Conservation (phyloP, 192 early-diverging fungal genomes). For the Podila minutissima region DNA sequence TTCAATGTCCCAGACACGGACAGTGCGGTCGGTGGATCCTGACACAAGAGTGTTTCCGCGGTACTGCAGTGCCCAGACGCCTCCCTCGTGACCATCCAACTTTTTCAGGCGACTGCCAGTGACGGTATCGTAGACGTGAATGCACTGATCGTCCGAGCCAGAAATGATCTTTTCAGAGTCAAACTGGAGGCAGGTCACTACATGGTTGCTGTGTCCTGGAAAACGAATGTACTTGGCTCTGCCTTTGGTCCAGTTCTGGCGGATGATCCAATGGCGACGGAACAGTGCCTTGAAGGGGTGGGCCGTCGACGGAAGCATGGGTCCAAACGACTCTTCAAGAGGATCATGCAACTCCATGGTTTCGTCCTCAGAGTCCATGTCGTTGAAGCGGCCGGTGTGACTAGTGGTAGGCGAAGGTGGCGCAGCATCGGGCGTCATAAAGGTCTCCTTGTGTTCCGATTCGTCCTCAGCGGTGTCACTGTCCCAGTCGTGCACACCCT, state of each 20-base stretch:
- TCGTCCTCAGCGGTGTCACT: constrained; percentile 55
- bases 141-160: constrained; percentile 92
- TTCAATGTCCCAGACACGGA: constrained; percentile 97
- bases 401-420: constrained; percentile 30
- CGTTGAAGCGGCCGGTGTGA: constrained; percentile 46
- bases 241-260: constrained; percentile 87
- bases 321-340: constrained; percentile 48
- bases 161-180: constrained; percentile 96
- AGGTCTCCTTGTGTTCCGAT: constrained; percentile 49
- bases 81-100: constrained; percentile 91
- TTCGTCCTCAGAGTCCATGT: constrained; percentile 38
- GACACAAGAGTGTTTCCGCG: constrained; percentile 89
- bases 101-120: constrained; percentile 79
- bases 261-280: constrained; percentile 79
- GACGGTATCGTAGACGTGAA: constrained; percentile 91
- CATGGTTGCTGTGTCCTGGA: constrained; percentile 80
- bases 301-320: constrained; percentile 33
- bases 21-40: constrained; percentile 94
- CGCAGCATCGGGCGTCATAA: constrained; percentile 29
- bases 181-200: constrained; percentile 97
- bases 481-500: constrained; percentile 34
- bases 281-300: constrained; percentile 86
- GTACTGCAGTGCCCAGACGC: constrained; percentile 98
- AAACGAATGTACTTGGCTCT: constrained; percentile 81
- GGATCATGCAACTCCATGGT: constrained; percentile 20